Percentiles rank a stretch among this genome's conserved stretches.
phyloP scores from a whole-genome alignment of 768 basidiomycete genomes.

The Hemileccinum impolitum region DNA sequence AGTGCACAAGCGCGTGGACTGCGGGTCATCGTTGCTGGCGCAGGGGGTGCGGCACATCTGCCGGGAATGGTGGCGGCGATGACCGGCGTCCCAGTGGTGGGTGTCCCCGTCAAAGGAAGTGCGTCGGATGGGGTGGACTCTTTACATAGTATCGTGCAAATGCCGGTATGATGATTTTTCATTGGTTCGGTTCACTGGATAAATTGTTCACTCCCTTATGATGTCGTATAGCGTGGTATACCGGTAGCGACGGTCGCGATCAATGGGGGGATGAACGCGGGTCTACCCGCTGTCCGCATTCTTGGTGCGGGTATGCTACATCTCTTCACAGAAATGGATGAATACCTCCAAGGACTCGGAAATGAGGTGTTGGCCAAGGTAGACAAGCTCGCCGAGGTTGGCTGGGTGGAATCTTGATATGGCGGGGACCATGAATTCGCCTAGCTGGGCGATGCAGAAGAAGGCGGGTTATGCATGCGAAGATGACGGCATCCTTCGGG shows the following conservation, averaged over 20 bases:
- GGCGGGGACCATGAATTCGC: no score
- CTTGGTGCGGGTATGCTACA: constrained; percentile 69
- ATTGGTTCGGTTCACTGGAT: not conserved
- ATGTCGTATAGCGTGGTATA: constrained; percentile 70
- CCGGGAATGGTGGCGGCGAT: constrained; percentile 98
- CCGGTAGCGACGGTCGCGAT: constrained; percentile 98
- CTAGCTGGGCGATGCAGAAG: no score
- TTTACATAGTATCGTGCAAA: constrained; percentile 96
- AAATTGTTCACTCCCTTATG: not conserved
- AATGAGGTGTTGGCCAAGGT: constrained; percentile 78
- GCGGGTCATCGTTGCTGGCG: constrained; percentile 85
- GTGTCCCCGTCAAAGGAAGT: constrained; percentile 96
- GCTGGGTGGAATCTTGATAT: no score
- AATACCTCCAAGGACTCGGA: constrained; percentile 67
- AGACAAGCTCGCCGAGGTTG: constrained; percentile 67
- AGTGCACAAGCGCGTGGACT: constrained; percentile 66
- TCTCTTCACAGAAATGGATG: constrained; percentile 64
- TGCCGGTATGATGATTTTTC: constrained; percentile 72
- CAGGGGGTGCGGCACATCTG: constrained; percentile 95
- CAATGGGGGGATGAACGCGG: constrained; percentile 93
- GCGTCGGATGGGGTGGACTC: constrained; percentile 94
- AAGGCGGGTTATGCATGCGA: no score
- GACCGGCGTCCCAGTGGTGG: constrained; percentile 89
- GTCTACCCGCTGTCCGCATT: constrained; percentile 87
- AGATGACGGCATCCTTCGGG: no score